These are phyloP conservation scores for Parastagonospora avenae DNA, from an alignment of 2,329 filamentous ascomycete genomes.

Conservation along the genomic window DNA sequence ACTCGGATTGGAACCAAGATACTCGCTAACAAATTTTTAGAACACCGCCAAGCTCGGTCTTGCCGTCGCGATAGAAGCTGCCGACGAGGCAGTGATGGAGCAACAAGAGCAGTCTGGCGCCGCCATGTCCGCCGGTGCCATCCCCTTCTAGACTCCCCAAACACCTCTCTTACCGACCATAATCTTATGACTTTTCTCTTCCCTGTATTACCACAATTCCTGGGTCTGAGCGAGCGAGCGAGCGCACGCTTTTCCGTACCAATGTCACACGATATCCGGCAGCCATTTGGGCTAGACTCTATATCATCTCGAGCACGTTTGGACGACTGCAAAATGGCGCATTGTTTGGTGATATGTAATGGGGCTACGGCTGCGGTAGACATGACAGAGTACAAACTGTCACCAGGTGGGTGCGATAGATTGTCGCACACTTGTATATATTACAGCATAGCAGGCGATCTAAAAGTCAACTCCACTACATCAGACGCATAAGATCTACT, in stretches of 20 bases:
- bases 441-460: slow-evolving; percentile 31
- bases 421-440: slow-evolving; percentile 41
- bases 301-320: slow-evolving; percentile 16
- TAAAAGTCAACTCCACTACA: slow-evolving; percentile 13
- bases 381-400: slow-evolving; percentile 14
- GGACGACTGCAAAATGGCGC: slow-evolving; percentile 30
- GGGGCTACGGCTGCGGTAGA: slow-evolving; percentile 25
- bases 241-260: slow-evolving; percentile 24
- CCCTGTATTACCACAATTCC: slow-evolving; percentile 48
- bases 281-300: slow-evolving; percentile 31
- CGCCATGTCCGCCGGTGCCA: slow-evolving; percentile 35
- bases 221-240: slow-evolving; percentile 31
- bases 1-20: neutral
- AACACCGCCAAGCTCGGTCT: slow-evolving; percentile 94
- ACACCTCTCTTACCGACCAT: slow-evolving; percentile 35
- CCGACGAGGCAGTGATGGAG: slow-evolving; percentile 49
- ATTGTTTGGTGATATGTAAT: slow-evolving; percentile 24
- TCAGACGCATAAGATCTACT: neutral
- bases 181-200: slow-evolving; percentile 47
- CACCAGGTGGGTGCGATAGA: slow-evolving; percentile 14
- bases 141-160: slow-evolving; percentile 46
- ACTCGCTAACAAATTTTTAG: slow-evolving; percentile 54
- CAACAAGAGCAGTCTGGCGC: slow-evolving; percentile 43
- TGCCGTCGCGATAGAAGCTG: slow-evolving; percentile 70
- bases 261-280: slow-evolving; percentile 26